Percentiles rank a stretch among this genome's conserved stretches.
These are phyloP conservation scores for Martensiomyces pterosporus DNA, from an alignment of 192 early-diverging fungal species.

Conservation along the genomic window DNA sequence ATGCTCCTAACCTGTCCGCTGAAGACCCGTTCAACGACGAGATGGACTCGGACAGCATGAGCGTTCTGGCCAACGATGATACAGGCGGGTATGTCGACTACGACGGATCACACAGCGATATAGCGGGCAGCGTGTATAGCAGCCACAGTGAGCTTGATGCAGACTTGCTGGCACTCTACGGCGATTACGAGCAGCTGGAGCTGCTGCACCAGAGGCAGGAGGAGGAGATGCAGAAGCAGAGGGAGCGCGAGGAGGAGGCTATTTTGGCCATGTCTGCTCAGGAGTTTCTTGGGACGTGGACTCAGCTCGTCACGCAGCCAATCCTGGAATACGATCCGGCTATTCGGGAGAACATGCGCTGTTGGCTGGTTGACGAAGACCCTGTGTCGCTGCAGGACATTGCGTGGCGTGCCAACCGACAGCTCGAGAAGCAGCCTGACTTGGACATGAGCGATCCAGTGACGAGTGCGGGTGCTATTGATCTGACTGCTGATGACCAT, in stretches of 20 bases:
- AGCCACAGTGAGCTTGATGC: conserved; percentile 10
- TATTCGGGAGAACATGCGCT: conserved; percentile 20
- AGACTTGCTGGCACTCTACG: conserved; percentile 17
- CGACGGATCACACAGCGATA: conserved; percentile 13
- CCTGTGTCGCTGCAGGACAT: neutral
- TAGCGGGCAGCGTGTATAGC: conserved; percentile 1
- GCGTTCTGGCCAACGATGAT: conserved; percentile 3
- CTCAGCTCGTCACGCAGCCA: conserved; percentile 21
- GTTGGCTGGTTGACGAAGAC: conserved; percentile 21
- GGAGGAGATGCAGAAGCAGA: conserved; percentile 13
- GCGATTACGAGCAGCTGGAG: conserved; percentile 9
- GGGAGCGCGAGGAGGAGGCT: conserved; percentile 26
- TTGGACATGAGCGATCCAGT: conserved; percentile 3
- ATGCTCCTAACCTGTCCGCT: no score
- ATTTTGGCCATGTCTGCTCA: conserved; percentile 22
- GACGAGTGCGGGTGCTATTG: neutral
- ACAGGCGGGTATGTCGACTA: conserved; percentile 11
- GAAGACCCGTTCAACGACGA: no score
- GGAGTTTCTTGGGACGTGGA: conserved; percentile 33
- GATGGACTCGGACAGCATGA: conserved; percentile 3
- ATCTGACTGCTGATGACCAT: neutral
- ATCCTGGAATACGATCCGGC: conserved; percentile 14
- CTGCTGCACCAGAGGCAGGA: conserved; percentile 12
- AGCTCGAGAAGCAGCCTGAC: conserved; percentile 41
- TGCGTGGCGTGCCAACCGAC: conserved; percentile 20